These are phyloP conservation scores for Podospora pseudoanserina DNA, from an alignment of 495 filamentous ascomycete genomes.

Conservation along the genomic window DNA sequence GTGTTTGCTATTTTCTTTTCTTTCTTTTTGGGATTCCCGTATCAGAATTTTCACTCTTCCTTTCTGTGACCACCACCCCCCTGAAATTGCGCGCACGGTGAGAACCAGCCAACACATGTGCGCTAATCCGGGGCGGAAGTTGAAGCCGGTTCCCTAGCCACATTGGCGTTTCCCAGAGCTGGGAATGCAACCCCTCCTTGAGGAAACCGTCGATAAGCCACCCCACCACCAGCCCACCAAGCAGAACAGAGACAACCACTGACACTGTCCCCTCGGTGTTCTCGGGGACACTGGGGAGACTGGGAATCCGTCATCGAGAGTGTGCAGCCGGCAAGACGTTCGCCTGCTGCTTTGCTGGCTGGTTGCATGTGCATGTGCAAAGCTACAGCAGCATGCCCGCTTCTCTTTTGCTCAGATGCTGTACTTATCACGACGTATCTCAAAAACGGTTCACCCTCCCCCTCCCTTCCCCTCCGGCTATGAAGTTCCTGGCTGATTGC, in stretches of 20 bases:
- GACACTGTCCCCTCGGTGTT: slow-evolving; percentile 8
- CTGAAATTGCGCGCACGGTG: slow-evolving; percentile 27
- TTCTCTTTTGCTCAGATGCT: no score
- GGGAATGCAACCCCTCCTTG: slow-evolving; percentile 22
- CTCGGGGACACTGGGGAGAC: slow-evolving; percentile 3
- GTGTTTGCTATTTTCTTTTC: not conserved
- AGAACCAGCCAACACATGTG: slow-evolving; percentile 23
- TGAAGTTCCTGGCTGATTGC: slow-evolving; percentile 8
- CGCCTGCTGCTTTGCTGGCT: not conserved
- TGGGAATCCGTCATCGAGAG: not conserved
- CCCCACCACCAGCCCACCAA: slow-evolving; percentile 14
- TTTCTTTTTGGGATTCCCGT: not conserved
- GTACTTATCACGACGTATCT: not conserved
- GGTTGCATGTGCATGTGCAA: not conserved
- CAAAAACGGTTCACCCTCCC: not conserved
- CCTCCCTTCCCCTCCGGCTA: slow-evolving; percentile 4
- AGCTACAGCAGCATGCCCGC: not conserved
- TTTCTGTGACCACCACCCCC: slow-evolving; percentile 5
- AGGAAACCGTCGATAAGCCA: slow-evolving; percentile 22
- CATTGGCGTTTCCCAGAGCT: slow-evolving; percentile 24
- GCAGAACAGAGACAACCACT: slow-evolving; percentile 2
- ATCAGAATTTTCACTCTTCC: not conserved
- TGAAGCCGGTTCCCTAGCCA: slow-evolving; percentile 22
- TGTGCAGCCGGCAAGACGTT: no score
- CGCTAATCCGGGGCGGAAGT: slow-evolving; percentile 30